These are phyloP conservation scores for Fraxinus albicans DNA, from an alignment of 305 asterid species.

Conservation along the genomic window DNA sequence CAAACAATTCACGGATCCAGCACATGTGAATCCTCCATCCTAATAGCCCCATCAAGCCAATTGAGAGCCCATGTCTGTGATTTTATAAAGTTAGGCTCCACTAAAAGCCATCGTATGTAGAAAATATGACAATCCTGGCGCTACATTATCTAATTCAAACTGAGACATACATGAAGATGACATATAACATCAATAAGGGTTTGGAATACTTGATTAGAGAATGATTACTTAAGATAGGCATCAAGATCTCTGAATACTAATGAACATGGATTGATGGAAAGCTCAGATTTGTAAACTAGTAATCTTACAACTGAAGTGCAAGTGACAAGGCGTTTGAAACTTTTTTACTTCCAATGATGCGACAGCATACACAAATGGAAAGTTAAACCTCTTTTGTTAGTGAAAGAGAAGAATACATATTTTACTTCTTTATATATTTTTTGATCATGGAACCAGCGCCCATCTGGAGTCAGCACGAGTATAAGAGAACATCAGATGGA, in stretches of 20 bases:
- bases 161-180: not conserved
- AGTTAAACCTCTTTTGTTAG: not conserved
- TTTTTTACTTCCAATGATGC: not conserved
- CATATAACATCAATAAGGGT: not conserved
- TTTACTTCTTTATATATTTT: not conserved
- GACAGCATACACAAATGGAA: not conserved
- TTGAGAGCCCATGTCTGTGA: not conserved
- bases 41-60: not conserved
- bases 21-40: not conserved
- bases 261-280: not conserved
- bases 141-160: not conserved
- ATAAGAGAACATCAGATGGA: not conserved
- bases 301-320: not conserved
- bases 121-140: not conserved
- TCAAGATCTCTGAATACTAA: not conserved
- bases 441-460: not conserved
- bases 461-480: slow-evolving; percentile 12
- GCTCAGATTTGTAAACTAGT: not conserved
- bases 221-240: not conserved
- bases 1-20: not conserved
- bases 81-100: not conserved
- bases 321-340: not conserved
- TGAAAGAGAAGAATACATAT: not conserved
- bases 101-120: not conserved
- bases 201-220: not conserved